These are phyloP conservation scores for Auriscalpium microsporum DNA, from an alignment of 768 basidiomycete genomes.

Conservation along the genomic window DNA sequence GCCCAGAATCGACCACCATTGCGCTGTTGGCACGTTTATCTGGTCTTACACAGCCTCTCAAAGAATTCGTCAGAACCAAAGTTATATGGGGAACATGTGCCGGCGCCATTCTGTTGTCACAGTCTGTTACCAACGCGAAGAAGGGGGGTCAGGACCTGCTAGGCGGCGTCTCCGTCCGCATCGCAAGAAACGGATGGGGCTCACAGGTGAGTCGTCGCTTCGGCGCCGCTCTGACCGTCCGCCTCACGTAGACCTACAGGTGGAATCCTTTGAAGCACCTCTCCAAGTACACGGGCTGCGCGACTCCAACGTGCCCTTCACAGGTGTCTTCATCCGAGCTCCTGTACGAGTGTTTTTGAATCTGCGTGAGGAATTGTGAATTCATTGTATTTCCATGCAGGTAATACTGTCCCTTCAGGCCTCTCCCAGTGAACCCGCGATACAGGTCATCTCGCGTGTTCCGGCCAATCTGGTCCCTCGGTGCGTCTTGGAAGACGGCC, in stretches of 20 bases:
- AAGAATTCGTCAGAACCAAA: slow-evolving; percentile 59
- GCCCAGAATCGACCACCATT: slow-evolving; percentile 85
- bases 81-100: slow-evolving; percentile 96
- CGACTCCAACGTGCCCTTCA: slow-evolving; percentile 54
- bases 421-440: slow-evolving; percentile 41
- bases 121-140: slow-evolving; percentile 66
- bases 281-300: slow-evolving; percentile 57
- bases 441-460: slow-evolving; percentile 65
- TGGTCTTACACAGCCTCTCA: slow-evolving; percentile 74
- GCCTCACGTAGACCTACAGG: slow-evolving; percentile 30
- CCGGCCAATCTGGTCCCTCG: slow-evolving; percentile 43
- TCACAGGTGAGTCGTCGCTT: slow-evolving; percentile 53
- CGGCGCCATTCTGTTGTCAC: slow-evolving; percentile 82
- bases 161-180: slow-evolving; percentile 69
- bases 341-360: slow-evolving; percentile 44
- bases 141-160: slow-evolving; percentile 84
- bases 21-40: slow-evolving; percentile 63
- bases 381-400: slow-evolving; percentile 27
- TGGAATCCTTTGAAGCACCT: slow-evolving; percentile 86
- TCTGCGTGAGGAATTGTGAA: not conserved
- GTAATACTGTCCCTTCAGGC: slow-evolving; percentile 51
- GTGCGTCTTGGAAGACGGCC: slow-evolving; percentile 33
- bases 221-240: not conserved
- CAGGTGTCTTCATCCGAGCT: slow-evolving; percentile 89
- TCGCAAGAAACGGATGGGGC: slow-evolving; percentile 91